Evolutionary conservation across 2,329 filamentous ascomycete genomes (phyloP).

Genomic region (Colletotrichum viniferum): DNA sequence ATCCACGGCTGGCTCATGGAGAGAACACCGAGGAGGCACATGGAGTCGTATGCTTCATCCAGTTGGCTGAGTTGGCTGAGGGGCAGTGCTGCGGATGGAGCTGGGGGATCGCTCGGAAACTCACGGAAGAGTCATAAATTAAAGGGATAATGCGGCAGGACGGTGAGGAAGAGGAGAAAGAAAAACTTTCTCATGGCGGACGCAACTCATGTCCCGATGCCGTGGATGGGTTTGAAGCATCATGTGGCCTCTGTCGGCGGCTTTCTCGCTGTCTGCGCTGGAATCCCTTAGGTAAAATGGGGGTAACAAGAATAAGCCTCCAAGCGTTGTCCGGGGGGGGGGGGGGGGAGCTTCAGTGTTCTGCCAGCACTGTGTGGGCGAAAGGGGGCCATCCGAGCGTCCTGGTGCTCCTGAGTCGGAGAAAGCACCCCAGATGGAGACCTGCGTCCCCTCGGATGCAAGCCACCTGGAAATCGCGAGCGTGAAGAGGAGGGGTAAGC

Average conservation of each 20-base stretch:
- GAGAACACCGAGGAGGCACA: not conserved
- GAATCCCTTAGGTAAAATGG: slow-evolving; percentile 2
- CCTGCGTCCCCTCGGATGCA: not conserved
- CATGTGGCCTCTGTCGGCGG: not conserved
- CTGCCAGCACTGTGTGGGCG: not conserved
- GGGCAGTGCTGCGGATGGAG: not conserved
- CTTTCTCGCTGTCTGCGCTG: not conserved
- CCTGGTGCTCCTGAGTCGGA: not conserved
- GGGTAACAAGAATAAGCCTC: not conserved
- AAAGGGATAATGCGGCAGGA: not conserved
- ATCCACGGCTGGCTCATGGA: not conserved
- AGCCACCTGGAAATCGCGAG: not conserved
- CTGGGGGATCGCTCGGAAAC: not conserved
- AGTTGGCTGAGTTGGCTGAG: not conserved
- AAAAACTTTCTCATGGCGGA: not conserved
- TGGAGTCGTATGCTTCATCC: not conserved
- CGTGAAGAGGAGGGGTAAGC: not conserved
- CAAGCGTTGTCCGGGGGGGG: not conserved
- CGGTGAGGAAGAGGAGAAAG: not conserved
- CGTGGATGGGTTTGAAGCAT: not conserved
- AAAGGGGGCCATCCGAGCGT: not conserved
- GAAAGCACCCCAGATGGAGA: not conserved
- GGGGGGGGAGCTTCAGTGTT: not conserved
- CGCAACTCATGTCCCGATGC: not conserved
- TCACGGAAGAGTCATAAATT: not conserved